Evolutionary conservation across 2,329 filamentous ascomycete species (phyloP), one percentile per base, ranked within the genome.

Genomic region (Ceratocystis eucalypticola): DNA sequence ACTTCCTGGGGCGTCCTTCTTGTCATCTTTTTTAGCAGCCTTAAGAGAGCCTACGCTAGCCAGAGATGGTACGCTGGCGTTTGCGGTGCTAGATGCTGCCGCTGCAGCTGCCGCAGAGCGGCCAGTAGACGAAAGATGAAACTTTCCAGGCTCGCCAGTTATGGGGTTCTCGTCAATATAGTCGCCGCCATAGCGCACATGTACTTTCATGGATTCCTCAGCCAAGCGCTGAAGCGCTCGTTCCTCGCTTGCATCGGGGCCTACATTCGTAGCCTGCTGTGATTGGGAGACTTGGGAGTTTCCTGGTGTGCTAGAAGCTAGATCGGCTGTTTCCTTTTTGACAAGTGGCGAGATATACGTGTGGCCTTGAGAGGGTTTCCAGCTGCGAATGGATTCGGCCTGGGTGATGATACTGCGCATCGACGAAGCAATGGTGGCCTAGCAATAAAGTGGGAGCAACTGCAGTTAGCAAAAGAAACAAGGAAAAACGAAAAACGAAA

Each of bases 141-240:
- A 88, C 65, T 85, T 83, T 62, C 85, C 85, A 0, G 85, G 85
- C 37, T 81, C 79, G 62, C 85, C 85, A 0, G 84, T 86, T 70
- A 88, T 87, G 53, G 84, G 84, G 70, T 86, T 87, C 73, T 87
- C 83, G 73, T 88, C 83, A 74, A 87, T 82, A 72, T 84, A 87
- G 69, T 87, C 84, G 62, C 83, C 81, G 46, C 84, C 84, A 70
- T 82, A 83, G 69, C 78, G 79, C 74, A 83, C 77, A 70, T 85
- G 82, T 50, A 83, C 77, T 70, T 77, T 74, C 69, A 84, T 80
- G 0, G 84, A 82, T 70, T 86, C 82, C 70, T 86, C 82, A 1
- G 84, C 78, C 2, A 82, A 73, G 15, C 79, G 76, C 68, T 81
- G 77, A 2, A 80, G 72, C 0, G 74, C 75, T 0, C 73, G 71